Evolutionary conservation across 1,139 yeast species (phyloP), one percentile per base, ranked within the genome.

Genomic region (Taphrina communis): DNA sequence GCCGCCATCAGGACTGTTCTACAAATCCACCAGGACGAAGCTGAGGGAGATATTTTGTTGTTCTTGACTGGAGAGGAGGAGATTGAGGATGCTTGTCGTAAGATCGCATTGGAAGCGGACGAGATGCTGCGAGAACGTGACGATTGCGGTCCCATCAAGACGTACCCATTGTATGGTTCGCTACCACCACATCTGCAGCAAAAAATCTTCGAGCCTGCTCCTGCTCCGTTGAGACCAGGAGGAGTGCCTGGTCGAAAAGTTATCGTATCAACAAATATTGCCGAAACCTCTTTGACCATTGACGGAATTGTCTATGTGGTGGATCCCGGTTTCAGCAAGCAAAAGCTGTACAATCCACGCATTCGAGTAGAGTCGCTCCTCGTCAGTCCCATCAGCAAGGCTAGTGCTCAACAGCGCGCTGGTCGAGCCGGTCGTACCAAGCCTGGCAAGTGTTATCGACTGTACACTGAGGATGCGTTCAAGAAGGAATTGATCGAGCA

Each of bases 401-500:
- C 99, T 0, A 88, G 96, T 67, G 97, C 99, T 0, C 97, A 93
- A 79, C 99, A 94, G 80, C 86, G 99, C 80, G 98, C 99, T 42
- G 99, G 99, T 85, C 92, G 99, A 85, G 99, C 99, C 70, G 99
- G 99, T 82, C 95, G 99, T 86, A 94, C 99, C 6, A 86, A 97
- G 76, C 98, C 99, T 8, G 99, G 99, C 77, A 94, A 94, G 78
- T 93, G 98, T 80, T 94, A 93, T 84, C 84, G 99, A 76, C 83
- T 94, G 70, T 94, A 94, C 80, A 94, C 99, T 0, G 98, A 94
- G 77, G 97, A 92, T 75, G 98, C 99, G 1, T 94, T 90, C 83
- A 87, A 92, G 77, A 89, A 91, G 77, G 98, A 94, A 78, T 84
- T 94, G 75, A 90, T 91, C 73, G 97, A 93, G 76, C 98, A 95